Evolutionary conservation across 805 yeast species (phyloP).

Genomic region (Saccharomycopsis babjevae): DNA sequence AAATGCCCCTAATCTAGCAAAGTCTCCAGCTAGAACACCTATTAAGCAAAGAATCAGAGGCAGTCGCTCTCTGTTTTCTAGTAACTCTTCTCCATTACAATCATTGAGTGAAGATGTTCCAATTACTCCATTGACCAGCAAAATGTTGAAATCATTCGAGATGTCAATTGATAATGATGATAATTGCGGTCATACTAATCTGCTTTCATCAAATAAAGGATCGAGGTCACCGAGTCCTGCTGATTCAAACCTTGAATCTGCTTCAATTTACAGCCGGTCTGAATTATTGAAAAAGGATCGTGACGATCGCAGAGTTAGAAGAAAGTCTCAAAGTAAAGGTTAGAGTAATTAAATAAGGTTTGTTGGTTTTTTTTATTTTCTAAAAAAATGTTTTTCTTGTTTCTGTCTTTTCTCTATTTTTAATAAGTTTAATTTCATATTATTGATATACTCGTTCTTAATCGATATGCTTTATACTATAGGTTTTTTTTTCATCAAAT

Average conservation of each 20-base stretch:
- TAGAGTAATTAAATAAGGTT: slow-evolving; percentile 1
- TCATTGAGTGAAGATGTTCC: not conserved
- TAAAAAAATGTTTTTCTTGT: no score
- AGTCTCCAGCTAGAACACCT: slow-evolving; percentile 10
- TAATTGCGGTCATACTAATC: not conserved
- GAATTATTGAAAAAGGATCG: slow-evolving; percentile 13
- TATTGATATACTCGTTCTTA: no score
- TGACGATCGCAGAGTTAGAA: slow-evolving; percentile 12
- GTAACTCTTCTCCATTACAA: not conserved
- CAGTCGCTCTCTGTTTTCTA: not conserved
- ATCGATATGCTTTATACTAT: no score
- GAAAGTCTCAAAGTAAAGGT: slow-evolving; percentile 10
- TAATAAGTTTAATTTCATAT: no score
- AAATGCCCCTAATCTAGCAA: not conserved
- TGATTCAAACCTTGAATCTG: not conserved
- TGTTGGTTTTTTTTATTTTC: no score
- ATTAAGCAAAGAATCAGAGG: not conserved
- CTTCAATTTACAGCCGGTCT: slow-evolving; percentile 5
- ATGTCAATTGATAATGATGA: not conserved
- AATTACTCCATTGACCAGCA: slow-evolving; percentile 9
- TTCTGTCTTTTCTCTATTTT: no score
- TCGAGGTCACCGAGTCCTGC: not conserved
- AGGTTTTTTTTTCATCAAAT: no score
- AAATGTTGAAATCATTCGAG: slow-evolving; percentile 9
- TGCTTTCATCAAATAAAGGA: not conserved